Conservation (phyloP, 805 yeast species). For the Kuraishia cidri region DNA sequence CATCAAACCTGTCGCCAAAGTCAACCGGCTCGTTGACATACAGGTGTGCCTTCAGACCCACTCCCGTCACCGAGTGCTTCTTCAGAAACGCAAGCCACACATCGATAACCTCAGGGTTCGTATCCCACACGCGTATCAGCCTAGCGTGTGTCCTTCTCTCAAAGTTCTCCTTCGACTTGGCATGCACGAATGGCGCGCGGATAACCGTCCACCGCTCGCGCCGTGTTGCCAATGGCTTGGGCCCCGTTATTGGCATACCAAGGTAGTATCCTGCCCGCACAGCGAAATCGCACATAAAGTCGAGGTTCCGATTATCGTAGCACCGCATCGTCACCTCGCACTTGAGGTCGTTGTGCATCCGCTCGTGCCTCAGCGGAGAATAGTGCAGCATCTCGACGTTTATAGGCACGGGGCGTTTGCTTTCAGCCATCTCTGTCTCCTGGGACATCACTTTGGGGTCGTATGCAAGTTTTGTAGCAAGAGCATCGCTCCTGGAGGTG, state of each 20-base stretch:
- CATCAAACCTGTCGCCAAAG: slow-evolving; percentile 28
- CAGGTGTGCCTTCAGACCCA: slow-evolving; percentile 71
- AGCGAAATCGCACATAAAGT: slow-evolving; percentile 77
- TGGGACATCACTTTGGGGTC: slow-evolving; percentile 26
- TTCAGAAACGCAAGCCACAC: slow-evolving; percentile 70
- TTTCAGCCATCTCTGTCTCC: slow-evolving; percentile 21
- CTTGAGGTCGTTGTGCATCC: slow-evolving; percentile 64
- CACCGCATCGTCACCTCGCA: slow-evolving; percentile 74
- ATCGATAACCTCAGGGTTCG: slow-evolving; percentile 79
- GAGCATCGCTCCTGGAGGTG: too few species aligned
- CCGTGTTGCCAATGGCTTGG: slow-evolving; percentile 58
- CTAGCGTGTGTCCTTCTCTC: slow-evolving; percentile 81
- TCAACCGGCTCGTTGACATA: slow-evolving; percentile 43
- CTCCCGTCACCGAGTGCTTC: slow-evolving; percentile 73
- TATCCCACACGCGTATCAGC: slow-evolving; percentile 68
- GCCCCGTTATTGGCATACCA: slow-evolving; percentile 79
- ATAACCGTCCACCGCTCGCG: slow-evolving; percentile 91
- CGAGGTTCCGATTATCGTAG: slow-evolving; percentile 60
- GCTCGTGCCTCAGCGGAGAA: slow-evolving; percentile 66
- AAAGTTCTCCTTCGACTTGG: slow-evolving; percentile 90
- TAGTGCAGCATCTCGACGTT: slow-evolving; percentile 76
- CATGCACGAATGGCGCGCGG: slow-evolving; percentile 88
- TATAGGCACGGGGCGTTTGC: slow-evolving; percentile 63
- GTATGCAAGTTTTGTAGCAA: slow-evolving; percentile 10
- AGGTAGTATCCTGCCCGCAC: slow-evolving; percentile 84